These are phyloP conservation scores for Setaria italica DNA, from an alignment of 202 grass and related monocot genomes.

Conservation along the genomic window DNA sequence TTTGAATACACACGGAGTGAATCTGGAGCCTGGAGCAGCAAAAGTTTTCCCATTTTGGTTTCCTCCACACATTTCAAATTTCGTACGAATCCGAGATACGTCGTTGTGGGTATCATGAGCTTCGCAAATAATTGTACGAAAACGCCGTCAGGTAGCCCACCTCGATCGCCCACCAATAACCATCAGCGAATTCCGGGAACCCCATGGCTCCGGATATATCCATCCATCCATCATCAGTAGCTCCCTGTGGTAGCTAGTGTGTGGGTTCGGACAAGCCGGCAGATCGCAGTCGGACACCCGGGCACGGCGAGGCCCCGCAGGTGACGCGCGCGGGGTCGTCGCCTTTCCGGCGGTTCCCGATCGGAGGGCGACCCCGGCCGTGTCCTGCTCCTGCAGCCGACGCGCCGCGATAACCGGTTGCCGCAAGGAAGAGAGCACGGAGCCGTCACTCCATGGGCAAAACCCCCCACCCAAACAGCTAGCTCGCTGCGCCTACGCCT, in stretches of 20 bases:
- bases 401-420: conserved; percentile 35
- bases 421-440: conserved; percentile 60
- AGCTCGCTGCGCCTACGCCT: not conserved
- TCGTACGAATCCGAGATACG: not conserved
- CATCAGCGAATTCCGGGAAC: not conserved
- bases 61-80: not conserved
- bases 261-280: conserved; percentile 16
- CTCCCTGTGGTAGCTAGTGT: not conserved
- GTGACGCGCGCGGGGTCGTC: conserved; percentile 41
- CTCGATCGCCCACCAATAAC: not conserved
- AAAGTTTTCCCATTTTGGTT: not conserved
- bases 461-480: not conserved
- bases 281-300: conserved; percentile 38
- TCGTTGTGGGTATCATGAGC: conserved; percentile 18
- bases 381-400: not conserved
- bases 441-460: conserved; percentile 65
- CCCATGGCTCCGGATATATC: conserved; percentile 1
- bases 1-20: not conserved
- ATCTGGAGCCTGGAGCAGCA: not conserved
- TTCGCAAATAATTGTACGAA: conserved; percentile 28
- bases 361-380: conserved; percentile 8
- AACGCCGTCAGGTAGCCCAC: not conserved
- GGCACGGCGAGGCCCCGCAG: conserved; percentile 40
- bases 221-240: not conserved
- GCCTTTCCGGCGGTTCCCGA: conserved; percentile 8